These are phyloP conservation scores for Mycena rebaudengoi DNA, from an alignment of 768 basidiomycete genomes.

Conservation along the genomic window DNA sequence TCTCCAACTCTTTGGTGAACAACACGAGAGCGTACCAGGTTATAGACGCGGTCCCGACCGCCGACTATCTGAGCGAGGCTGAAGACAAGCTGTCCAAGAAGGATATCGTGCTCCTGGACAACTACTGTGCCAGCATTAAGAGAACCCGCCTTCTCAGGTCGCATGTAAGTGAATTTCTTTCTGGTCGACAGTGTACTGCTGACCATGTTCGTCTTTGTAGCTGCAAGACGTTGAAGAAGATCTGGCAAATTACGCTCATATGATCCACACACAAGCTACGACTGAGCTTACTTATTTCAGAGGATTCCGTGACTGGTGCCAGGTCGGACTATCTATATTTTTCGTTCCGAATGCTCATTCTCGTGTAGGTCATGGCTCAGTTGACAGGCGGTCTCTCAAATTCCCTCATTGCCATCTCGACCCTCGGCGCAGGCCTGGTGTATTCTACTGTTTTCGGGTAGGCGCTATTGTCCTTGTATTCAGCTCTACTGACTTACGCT, in stretches of 20 bases:
- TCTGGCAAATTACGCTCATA: conserved; percentile 18
- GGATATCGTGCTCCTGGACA: conserved; percentile 19
- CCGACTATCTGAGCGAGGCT: background rate
- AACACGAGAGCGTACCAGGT: conserved; percentile 12
- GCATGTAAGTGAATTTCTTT: conserved; percentile 11
- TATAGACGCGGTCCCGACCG: conserved; percentile 5
- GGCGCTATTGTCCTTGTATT: background rate
- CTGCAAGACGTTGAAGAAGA: conserved; percentile 27
- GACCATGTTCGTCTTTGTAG: conserved; percentile 7
- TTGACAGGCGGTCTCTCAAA: conserved; percentile 15
- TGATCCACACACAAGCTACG: conserved; percentile 27
- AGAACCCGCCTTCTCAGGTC: conserved; percentile 10
- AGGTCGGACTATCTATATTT: conserved; percentile 17
- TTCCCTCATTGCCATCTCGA: conserved; percentile 26
- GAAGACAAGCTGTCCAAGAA: background rate
- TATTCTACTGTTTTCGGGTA: conserved; percentile 38
- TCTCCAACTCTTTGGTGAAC: background rate
- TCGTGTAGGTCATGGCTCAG: conserved; percentile 15
- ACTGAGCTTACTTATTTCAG: conserved; percentile 30
- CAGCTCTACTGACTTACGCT: background rate
- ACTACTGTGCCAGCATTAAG: conserved; percentile 25
- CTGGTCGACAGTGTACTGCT: background rate
- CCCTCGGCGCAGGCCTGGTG: conserved; percentile 33
- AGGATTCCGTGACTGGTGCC: conserved; percentile 32
- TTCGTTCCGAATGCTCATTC: background rate